phyloP scores from a whole-genome alignment of 169 alveolate species.

The Fabrea salina region DNA sequence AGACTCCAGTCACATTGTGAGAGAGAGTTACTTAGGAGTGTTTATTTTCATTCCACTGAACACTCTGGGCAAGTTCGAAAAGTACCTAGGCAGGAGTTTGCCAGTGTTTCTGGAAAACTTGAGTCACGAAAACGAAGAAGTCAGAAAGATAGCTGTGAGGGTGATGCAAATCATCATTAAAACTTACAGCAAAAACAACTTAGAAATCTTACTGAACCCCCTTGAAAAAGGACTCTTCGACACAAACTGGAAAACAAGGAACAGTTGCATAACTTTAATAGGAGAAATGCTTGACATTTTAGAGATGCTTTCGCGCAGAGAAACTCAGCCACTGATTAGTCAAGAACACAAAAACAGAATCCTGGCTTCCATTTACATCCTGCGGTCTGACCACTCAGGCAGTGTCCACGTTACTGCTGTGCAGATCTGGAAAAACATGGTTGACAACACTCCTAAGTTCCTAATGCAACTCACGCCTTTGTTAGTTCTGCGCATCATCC shows the following conservation, averaged over 20 bases:
- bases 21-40: slow-evolving; percentile 2
- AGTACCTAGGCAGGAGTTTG: background rate
- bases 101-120: slow-evolving; percentile 9
- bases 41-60: slow-evolving; percentile 23
- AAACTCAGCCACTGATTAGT: background rate
- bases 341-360: slow-evolving; percentile 22
- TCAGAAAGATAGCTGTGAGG: slow-evolving; percentile 20
- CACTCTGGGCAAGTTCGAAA: slow-evolving; percentile 9
- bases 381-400: background rate
- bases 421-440: slow-evolving; percentile 15
- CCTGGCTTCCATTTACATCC: background rate
- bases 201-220: background rate
- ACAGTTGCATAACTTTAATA: slow-evolving; percentile 18
- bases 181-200: background rate
- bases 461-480: background rate
- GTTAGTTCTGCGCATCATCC: background rate
- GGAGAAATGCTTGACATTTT: slow-evolving; percentile 24
- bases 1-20: background rate
- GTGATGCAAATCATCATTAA: background rate
- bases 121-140: slow-evolving; percentile 6
- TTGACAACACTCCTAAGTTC: slow-evolving; percentile 30
- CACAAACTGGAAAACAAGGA: slow-evolving; percentile 12
- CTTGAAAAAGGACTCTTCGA: slow-evolving; percentile 24
- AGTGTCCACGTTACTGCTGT: background rate
- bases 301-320: slow-evolving; percentile 6